These are phyloP conservation scores for Phlegmacium glaucopus DNA, from an alignment of 768 basidiomycete species.

Conservation along the genomic window DNA sequence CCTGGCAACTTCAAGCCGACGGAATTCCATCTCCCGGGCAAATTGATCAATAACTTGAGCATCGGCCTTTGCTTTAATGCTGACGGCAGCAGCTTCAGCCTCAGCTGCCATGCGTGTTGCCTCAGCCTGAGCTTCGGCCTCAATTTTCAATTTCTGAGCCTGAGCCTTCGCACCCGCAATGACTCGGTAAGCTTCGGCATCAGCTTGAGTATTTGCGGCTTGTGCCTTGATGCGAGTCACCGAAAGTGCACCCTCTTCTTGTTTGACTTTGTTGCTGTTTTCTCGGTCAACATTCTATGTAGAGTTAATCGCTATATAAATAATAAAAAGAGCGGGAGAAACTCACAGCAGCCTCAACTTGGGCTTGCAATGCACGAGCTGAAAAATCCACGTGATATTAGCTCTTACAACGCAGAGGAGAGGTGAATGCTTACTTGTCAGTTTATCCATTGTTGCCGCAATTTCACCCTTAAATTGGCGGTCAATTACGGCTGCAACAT, in stretches of 20 bases:
- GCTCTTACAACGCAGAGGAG: not conserved
- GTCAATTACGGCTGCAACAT: slow-evolving; percentile 68
- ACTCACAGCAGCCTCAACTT: slow-evolving; percentile 80
- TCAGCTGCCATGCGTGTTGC: slow-evolving; percentile 73
- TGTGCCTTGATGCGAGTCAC: slow-evolving; percentile 78
- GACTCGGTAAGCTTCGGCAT: slow-evolving; percentile 71
- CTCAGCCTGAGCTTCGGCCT: slow-evolving; percentile 74
- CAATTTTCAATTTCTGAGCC: slow-evolving; percentile 67
- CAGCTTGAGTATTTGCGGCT: slow-evolving; percentile 60
- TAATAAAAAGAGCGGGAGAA: not conserved
- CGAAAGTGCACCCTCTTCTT: slow-evolving; percentile 74
- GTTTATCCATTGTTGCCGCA: slow-evolving; percentile 79
- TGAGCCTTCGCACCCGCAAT: slow-evolving; percentile 74
- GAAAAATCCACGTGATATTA: slow-evolving; percentile 12
- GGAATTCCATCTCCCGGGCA: slow-evolving; percentile 74
- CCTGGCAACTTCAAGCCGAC: slow-evolving; percentile 60
- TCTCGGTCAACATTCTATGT: slow-evolving; percentile 77
- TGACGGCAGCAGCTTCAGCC: slow-evolving; percentile 69
- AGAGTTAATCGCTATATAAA: not conserved
- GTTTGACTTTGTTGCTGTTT: slow-evolving; percentile 85
- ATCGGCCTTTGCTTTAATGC: slow-evolving; percentile 64
- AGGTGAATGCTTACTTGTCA: slow-evolving; percentile 41
- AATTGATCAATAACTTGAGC: slow-evolving; percentile 57
- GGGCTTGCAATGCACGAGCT: slow-evolving; percentile 79
- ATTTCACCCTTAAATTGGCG: slow-evolving; percentile 89